phyloP scores from a whole-genome alignment of 2,329 filamentous ascomycete species.

The Colletotrichum eremochloae region DNA sequence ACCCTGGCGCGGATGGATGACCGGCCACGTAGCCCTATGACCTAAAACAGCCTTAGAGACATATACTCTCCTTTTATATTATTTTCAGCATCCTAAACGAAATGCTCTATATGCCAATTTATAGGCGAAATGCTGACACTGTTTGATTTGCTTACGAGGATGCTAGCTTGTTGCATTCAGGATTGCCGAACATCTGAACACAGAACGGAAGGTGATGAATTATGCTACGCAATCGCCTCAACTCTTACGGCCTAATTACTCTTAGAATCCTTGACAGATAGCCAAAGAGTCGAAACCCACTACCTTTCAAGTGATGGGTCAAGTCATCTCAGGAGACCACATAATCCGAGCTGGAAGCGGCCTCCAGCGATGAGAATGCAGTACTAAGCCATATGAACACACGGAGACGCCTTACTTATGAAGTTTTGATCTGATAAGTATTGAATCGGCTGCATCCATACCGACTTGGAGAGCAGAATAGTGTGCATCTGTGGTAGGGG shows the following conservation, averaged over 20 bases:
- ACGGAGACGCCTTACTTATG: neutral
- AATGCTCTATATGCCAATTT: accelerated
- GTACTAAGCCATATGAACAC: neutral
- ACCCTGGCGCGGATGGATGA: neutral
- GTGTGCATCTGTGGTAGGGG: no score
- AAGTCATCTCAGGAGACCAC: neutral
- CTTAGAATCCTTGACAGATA: neutral
- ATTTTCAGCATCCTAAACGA: no score
- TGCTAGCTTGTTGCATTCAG: neutral
- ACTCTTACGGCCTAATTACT: no score
- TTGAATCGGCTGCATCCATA: no score
- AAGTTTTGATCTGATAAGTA: neutral
- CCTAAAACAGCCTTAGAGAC: neutral
- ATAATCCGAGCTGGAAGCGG: neutral
- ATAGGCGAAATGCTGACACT: neutral
- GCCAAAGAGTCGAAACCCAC: neutral
- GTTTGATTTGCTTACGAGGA: neutral
- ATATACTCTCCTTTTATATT: neutral
- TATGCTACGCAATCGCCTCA: accelerated
- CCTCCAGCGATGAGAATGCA: neutral
- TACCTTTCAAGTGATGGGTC: neutral
- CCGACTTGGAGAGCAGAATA: no score
- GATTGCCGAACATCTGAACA: neutral
- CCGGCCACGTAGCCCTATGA: neutral
- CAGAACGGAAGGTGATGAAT: neutral